These are phyloP conservation scores for Gaillardinia entomophila DNA, from an alignment of 805 yeast genomes.

Conservation along the genomic window DNA sequence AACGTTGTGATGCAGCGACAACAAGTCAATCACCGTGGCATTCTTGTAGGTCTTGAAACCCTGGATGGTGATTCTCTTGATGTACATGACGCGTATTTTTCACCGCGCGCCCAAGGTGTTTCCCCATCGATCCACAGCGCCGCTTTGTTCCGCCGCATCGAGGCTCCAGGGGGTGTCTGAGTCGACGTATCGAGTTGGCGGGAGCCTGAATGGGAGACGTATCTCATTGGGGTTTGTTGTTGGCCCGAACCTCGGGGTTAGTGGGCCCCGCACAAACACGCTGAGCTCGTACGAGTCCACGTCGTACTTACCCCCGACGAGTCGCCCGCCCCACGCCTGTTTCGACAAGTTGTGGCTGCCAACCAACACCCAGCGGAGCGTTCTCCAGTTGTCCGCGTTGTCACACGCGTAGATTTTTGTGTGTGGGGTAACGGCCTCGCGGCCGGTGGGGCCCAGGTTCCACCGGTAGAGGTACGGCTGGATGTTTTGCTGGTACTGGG, in stretches of 20 bases:
- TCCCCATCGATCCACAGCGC: not conserved
- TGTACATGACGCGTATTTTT: slow-evolving; percentile 21
- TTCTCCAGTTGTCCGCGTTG: slow-evolving; percentile 43
- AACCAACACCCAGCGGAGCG: slow-evolving; percentile 62
- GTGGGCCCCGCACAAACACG: slow-evolving; percentile 20
- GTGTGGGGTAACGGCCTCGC: slow-evolving; percentile 50
- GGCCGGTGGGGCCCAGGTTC: slow-evolving; percentile 23
- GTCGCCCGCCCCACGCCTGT: slow-evolving; percentile 72
- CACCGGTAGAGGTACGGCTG: slow-evolving; percentile 42
- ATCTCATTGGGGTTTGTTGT: slow-evolving; percentile 24
- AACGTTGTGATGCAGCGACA: slow-evolving; percentile 81
- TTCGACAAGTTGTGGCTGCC: slow-evolving; percentile 73
- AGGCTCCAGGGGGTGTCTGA: slow-evolving; percentile 50
- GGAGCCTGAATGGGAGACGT: slow-evolving; percentile 50
- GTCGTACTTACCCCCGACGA: slow-evolving; percentile 13
- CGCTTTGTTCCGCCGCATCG: slow-evolving; percentile 1
- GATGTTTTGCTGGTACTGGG: slow-evolving; percentile 39
- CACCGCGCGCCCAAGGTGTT: not conserved
- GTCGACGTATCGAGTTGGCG: slow-evolving; percentile 35
- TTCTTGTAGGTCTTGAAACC: slow-evolving; percentile 93
- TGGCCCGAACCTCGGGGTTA: slow-evolving; percentile 40
- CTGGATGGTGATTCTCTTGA: slow-evolving; percentile 62
- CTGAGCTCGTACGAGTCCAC: slow-evolving; percentile 36
- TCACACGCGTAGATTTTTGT: slow-evolving; percentile 60
- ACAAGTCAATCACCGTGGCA: slow-evolving; percentile 66